phyloP scores from a whole-genome alignment of 2,329 filamentous ascomycete species.

The Neofusicoccum kwambonambiense region DNA sequence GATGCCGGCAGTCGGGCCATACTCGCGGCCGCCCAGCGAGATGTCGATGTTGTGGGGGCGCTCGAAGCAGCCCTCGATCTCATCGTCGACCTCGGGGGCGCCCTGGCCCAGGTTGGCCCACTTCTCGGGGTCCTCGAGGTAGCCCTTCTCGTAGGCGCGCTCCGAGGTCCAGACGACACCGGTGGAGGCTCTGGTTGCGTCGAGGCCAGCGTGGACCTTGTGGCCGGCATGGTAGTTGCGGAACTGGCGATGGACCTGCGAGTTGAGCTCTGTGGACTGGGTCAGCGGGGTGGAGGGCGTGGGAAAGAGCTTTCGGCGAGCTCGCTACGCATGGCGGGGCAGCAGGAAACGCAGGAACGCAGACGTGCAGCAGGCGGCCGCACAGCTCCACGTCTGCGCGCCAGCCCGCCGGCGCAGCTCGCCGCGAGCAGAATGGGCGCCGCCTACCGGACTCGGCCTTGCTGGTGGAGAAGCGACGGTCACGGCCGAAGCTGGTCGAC shows the following conservation, averaged over 20 bases:
- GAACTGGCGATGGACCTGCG: conserved; percentile 85
- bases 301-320: not conserved
- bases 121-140: conserved; percentile 71
- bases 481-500: conserved; percentile 16
- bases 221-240: conserved; percentile 87
- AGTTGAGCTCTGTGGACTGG: conserved; percentile 64
- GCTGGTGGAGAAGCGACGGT: conserved; percentile 17
- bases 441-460: conserved; percentile 15
- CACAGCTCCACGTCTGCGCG: not conserved
- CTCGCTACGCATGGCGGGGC: not conserved
- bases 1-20: conserved; percentile 90
- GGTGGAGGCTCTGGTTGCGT: conserved; percentile 82
- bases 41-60: conserved; percentile 78
- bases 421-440: not conserved
- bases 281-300: not conserved
- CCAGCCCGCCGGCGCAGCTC: not conserved
- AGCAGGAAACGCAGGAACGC: not conserved
- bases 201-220: conserved; percentile 85
- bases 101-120: conserved; percentile 97
- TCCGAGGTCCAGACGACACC: conserved; percentile 93
- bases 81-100: conserved; percentile 89
- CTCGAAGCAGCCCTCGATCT: conserved; percentile 85
- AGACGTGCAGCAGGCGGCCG: not conserved
- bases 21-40: conserved; percentile 76
- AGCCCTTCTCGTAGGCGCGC: conserved; percentile 85